Percentiles rank a stretch among this genome's conserved stretches.
Conservation (phyloP, 768 basidiomycete species). For the Gyrodon lividus region DNA sequence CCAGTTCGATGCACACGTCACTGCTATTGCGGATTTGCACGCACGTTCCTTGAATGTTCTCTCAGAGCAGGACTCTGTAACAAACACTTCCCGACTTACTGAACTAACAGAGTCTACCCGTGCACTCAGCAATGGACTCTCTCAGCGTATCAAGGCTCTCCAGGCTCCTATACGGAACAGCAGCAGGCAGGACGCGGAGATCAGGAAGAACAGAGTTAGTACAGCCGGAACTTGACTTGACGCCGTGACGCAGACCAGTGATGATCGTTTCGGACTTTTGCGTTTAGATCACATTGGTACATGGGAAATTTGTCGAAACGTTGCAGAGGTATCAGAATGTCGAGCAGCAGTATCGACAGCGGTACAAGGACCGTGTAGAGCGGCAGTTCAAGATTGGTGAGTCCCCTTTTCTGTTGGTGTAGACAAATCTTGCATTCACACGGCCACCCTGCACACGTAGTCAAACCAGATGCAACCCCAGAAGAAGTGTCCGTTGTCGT, state of each 20-base stretch:
- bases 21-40: conserved; percentile 48
- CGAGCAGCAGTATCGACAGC: conserved; percentile 67
- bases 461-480: conserved; percentile 83
- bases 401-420: conserved; percentile 8
- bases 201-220: conserved; percentile 38
- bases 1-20: conserved; percentile 45
- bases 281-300: conserved; percentile 55
- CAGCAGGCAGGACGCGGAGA: conserved; percentile 43
- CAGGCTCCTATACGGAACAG: conserved; percentile 38
- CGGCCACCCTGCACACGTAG: conserved; percentile 33
- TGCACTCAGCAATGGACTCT: conserved; percentile 54
- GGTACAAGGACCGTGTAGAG: conserved; percentile 65
- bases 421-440: neutral
- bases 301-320: conserved; percentile 70
- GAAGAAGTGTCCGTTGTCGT: conserved; percentile 75
- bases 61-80: conserved; percentile 44
- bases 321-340: conserved; percentile 77
- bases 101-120: conserved; percentile 59
- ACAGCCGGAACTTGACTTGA: neutral
- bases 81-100: conserved; percentile 49
- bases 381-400: conserved; percentile 77
- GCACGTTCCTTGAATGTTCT: conserved; percentile 49
- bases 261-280: neutral
- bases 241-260: neutral
- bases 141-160: conserved; percentile 57